These are phyloP conservation scores for Olyra latifolia DNA, from an alignment of 176 grass and related monocot species.

Conservation along the genomic window DNA sequence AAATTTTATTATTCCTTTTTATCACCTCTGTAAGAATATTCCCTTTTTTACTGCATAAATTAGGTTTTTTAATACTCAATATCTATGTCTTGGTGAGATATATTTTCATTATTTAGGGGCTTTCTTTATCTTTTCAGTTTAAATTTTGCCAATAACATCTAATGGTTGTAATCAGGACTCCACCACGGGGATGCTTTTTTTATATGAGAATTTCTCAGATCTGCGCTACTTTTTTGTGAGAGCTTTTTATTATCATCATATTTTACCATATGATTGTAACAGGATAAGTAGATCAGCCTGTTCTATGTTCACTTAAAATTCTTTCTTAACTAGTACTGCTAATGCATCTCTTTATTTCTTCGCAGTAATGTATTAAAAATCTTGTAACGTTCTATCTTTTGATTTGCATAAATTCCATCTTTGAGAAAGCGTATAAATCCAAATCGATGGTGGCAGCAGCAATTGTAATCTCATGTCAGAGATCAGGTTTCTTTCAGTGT, in stretches of 20 bases:
- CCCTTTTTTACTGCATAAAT: too few species aligned
- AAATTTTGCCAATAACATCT: neutral
- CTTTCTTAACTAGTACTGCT: neutral
- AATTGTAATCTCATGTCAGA: slow-evolving; percentile 18
- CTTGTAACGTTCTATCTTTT: neutral
- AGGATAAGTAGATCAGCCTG: slow-evolving; percentile 4
- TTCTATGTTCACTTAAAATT: neutral
- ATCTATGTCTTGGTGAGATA: neutral
- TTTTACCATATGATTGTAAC: neutral
- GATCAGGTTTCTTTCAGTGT: slow-evolving; percentile 16
- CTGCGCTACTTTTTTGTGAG: neutral
- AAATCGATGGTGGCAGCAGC: neutral
- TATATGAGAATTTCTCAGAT: neutral
- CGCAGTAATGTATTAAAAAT: neutral
- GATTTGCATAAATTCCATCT: neutral
- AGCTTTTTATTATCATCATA: neutral
- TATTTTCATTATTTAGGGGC: neutral
- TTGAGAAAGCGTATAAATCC: slow-evolving; percentile 10
- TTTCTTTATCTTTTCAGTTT: neutral
- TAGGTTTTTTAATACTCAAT: neutral
- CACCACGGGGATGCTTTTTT: neutral
- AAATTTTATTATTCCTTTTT: slow-evolving; percentile 18
- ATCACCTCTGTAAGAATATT: neutral
- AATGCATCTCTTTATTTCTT: neutral
- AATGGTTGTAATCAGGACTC: neutral